These are phyloP conservation scores for Picea abies DNA, from an alignment of 83 land plant species.

Conservation along the genomic window DNA sequence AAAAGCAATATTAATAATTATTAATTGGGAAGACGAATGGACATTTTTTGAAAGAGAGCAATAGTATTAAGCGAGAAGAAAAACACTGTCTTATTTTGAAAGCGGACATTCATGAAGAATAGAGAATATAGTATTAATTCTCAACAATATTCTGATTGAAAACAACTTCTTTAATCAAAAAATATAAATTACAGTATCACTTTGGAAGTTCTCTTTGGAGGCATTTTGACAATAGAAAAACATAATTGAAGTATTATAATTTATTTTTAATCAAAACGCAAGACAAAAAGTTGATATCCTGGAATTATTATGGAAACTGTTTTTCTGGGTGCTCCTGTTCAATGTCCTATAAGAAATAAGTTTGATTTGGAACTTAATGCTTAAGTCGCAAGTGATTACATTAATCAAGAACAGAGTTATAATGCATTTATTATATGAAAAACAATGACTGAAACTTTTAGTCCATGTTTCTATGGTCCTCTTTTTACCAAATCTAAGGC, in stretches of 20 bases:
- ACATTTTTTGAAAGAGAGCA: too few relatives aligned
- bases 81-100: too few relatives aligned
- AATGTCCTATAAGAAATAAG: background rate
- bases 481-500: too few relatives aligned
- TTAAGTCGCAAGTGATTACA: background rate
- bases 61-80: too few relatives aligned
- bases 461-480: background rate
- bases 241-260: background rate
- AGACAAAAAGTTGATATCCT: background rate
- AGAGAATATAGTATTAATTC: background rate
- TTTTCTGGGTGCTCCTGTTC: background rate
- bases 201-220: background rate
- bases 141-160: background rate
- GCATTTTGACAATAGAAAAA: background rate
- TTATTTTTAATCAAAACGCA: background rate
- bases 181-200: background rate
- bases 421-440: background rate
- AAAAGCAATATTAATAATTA: conserved; percentile 13
- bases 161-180: background rate
- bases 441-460: background rate
- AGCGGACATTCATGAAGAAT: too few relatives aligned
- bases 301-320: background rate
- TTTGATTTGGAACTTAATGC: background rate
- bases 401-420: background rate
- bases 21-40: conserved; percentile 28